These are phyloP conservation scores for Tetrahymena elliotti DNA, from an alignment of 73 alveolate genomes.

Conservation along the genomic window DNA sequence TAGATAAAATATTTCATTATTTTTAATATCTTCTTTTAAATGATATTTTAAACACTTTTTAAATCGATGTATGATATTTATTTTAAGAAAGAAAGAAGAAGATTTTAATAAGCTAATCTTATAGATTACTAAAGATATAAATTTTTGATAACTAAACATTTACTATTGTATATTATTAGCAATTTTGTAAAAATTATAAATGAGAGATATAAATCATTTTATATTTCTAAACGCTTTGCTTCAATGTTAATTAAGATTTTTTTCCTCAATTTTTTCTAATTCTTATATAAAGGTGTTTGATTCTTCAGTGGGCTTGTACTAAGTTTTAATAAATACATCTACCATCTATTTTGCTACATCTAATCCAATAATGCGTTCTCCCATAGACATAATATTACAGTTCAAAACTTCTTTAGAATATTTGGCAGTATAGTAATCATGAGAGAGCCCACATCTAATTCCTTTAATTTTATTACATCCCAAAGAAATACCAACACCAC, in stretches of 20 bases:
- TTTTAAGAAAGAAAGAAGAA: too few relatives aligned
- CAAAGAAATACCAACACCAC: constrained; percentile 66
- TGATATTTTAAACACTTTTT: too few relatives aligned
- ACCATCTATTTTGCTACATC: constrained; percentile 53
- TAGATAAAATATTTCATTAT: too few relatives aligned
- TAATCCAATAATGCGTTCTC: constrained; percentile 46
- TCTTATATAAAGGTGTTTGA: neutral
- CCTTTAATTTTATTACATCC: constrained; percentile 59
- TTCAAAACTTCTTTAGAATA: constrained; percentile 35
- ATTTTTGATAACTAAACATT: neutral
- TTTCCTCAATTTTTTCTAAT: neutral
- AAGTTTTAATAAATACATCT: constrained; percentile 28
- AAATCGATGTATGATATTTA: neutral
- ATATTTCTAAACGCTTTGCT: neutral
- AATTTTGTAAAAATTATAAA: too few relatives aligned
- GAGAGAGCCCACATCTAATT: constrained; percentile 61
- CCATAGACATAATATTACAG: constrained; percentile 56
- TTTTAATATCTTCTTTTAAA: too few relatives aligned
- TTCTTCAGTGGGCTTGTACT: neutral
- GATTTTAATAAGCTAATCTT: neutral
- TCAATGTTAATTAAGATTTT: neutral
- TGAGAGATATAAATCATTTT: neutral
- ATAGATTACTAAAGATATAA: neutral
- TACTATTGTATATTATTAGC: too few relatives aligned
- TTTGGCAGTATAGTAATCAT: constrained; percentile 58